Evolutionary conservation across 352 stramenopile species (phyloP), one percentile per base, ranked within the genome.

Genomic region (Phytophthora ohioensis): DNA sequence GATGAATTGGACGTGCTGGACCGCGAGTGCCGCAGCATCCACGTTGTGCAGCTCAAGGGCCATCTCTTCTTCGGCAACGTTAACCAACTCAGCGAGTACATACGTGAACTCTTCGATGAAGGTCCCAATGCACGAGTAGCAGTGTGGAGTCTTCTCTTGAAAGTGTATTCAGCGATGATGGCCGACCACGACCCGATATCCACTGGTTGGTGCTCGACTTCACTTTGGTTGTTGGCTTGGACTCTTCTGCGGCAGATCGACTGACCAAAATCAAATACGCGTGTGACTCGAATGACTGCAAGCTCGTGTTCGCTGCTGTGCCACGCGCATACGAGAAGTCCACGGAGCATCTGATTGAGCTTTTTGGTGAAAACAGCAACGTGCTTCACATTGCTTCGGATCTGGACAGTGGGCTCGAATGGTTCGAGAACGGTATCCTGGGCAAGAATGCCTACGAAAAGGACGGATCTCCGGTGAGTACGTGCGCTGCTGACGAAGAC

Each of bases 21-120:
- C 21, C 87, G 77, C 0, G 89, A 95, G 51, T 90, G 85, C 55
- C 78, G 84, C 21, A 81, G 83, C 65, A 97, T 98, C 41, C 84
- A 96, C 41, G 86, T 89, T 32, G 67, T 94, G 6, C 87, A 94
- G 57, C 76, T 94, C 30, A 88, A 91, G 57, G 87, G 86, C 4
- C 84, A 93, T 21, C 74, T 94, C 45, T 97, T 97, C 74, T 97
- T 97, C 66, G 92, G 93, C 31, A 98, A 98, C 73, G 80, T 93
- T 35, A 94, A 94, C 65, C 82, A 91, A 48, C 80, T 98, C 7
- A 97, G 80, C 48, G 91, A 98, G 52, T 93, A 90, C 39, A 80
- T 98, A 9, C 92, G 88, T 42, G 67, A 82, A 2, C 64, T 97
- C 13, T 87, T 98, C 39, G 81, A 76, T 48, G 58, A 71, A 12